phyloP scores from a whole-genome alignment of 371 early-diverging fungal species.

The Basidiobolus meristosporus region DNA sequence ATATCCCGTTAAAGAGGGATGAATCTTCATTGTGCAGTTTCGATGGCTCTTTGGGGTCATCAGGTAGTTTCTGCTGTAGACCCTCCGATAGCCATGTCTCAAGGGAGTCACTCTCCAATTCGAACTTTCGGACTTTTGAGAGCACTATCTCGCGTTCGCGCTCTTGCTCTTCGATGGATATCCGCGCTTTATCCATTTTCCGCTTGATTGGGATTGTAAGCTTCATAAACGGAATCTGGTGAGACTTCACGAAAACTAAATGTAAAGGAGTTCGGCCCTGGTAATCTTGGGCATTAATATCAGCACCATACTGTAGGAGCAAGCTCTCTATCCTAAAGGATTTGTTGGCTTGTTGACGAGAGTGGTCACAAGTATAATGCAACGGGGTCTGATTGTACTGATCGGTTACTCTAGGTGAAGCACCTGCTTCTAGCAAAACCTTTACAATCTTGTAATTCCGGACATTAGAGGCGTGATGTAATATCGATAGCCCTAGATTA shows the following conservation, averaged over 20 bases:
- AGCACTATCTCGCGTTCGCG: slow-evolving; percentile 3
- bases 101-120: not conserved
- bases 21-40: no score
- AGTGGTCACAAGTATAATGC: slow-evolving; percentile 23
- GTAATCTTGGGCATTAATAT: slow-evolving; percentile 18
- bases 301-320: slow-evolving; percentile 18
- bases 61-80: no score
- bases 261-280: slow-evolving; percentile 32
- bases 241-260: slow-evolving; percentile 16
- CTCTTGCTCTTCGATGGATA: slow-evolving; percentile 5
- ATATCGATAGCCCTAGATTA: slow-evolving; percentile 8
- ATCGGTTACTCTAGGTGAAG: slow-evolving; percentile 8
- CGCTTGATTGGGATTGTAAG: slow-evolving; percentile 6
- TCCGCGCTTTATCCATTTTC: slow-evolving; percentile 4
- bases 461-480: slow-evolving; percentile 20
- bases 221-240: slow-evolving; percentile 18
- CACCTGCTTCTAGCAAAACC: slow-evolving; percentile 15
- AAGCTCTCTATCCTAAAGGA: slow-evolving; percentile 25
- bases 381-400: slow-evolving; percentile 18
- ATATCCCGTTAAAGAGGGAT: no score
- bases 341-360: slow-evolving; percentile 24
- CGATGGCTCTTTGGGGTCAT: no score
- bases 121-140: slow-evolving; percentile 1
- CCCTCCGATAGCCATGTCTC: slow-evolving; percentile 2
- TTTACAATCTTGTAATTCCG: slow-evolving; percentile 17